These are phyloP conservation scores for Suillus spraguei DNA, from an alignment of 768 basidiomycete genomes.

Conservation along the genomic window DNA sequence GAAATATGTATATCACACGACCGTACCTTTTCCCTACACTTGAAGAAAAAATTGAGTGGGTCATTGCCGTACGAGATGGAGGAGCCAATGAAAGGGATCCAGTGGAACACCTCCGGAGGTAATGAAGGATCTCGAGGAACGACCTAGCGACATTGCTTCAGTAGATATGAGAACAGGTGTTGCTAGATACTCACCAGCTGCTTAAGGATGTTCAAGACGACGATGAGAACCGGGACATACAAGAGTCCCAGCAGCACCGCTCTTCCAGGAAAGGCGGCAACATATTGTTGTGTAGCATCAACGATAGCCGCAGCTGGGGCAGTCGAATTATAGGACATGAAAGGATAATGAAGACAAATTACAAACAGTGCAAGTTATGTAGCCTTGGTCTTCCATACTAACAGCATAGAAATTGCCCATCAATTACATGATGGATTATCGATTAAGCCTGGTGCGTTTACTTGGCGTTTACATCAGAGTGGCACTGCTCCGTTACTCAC, in stretches of 20 bases:
- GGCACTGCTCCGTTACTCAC: no score
- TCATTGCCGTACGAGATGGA: constrained; percentile 90
- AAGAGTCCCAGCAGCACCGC: constrained; percentile 48
- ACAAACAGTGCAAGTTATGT: no score
- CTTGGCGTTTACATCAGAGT: no score
- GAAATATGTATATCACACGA: not conserved
- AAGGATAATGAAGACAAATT: no score
- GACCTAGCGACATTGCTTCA: constrained; percentile 44
- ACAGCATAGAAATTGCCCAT: no score
- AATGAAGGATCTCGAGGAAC: constrained; percentile 67
- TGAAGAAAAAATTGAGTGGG: constrained; percentile 85
- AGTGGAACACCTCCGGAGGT: constrained; percentile 93
- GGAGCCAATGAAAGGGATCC: constrained; percentile 89
- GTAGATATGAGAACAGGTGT: not conserved
- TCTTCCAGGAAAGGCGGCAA: constrained; percentile 27
- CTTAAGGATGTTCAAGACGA: constrained; percentile 73
- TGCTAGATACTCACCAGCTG: constrained; percentile 62
- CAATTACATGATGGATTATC: no score
- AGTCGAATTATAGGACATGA: no score
- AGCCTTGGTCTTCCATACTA: not conserved
- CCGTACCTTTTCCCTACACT: constrained; percentile 74
- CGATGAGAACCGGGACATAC: constrained; percentile 66
- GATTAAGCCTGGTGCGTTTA: no score
- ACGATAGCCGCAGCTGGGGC: constrained; percentile 14
- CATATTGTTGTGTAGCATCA: constrained; percentile 20